Conservation (phyloP, 306 rosid species). For the Cucumis cinereus region DNA sequence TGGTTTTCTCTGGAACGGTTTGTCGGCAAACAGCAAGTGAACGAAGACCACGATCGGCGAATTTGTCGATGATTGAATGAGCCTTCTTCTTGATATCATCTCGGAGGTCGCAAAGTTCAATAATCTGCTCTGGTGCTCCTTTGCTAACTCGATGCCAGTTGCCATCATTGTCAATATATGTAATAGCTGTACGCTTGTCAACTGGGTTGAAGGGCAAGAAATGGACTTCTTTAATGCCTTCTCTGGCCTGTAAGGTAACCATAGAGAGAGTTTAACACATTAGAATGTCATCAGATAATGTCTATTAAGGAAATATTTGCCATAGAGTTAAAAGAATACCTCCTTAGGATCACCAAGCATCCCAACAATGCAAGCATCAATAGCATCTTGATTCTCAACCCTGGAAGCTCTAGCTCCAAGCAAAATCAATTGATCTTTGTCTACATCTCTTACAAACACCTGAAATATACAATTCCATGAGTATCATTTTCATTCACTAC, state of each 20-base stretch:
- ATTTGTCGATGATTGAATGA: slow-evolving; percentile 62
- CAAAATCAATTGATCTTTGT: slow-evolving; percentile 42
- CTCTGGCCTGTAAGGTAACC: slow-evolving; percentile 50
- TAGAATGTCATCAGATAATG: background rate
- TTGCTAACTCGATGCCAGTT: slow-evolving; percentile 82
- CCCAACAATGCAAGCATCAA: slow-evolving; percentile 88
- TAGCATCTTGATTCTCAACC: slow-evolving; percentile 87
- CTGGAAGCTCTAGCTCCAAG: slow-evolving; percentile 83
- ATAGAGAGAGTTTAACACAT: no score
- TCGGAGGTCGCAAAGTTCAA: slow-evolving; percentile 56
- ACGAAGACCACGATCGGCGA: slow-evolving; percentile 88
- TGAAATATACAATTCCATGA: slow-evolving; percentile 7
- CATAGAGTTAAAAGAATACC: slow-evolving; percentile 19
- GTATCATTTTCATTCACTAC: background rate
- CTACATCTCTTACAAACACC: slow-evolving; percentile 51
- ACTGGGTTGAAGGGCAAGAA: slow-evolving; percentile 89
- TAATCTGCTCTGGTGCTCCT: slow-evolving; percentile 97
- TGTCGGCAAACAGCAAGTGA: slow-evolving; percentile 63
- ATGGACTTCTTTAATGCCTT: slow-evolving; percentile 61
- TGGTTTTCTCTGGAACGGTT: slow-evolving; percentile 55
- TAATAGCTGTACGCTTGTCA: slow-evolving; percentile 87
- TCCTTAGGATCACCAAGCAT: slow-evolving; percentile 94
- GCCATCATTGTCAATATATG: slow-evolving; percentile 50
- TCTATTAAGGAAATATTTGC: background rate
- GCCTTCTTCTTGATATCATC: slow-evolving; percentile 50